phyloP scores from a whole-genome alignment of 1,284 basidiomycete genomes.

The Exobasidium cylindrosporum region DNA sequence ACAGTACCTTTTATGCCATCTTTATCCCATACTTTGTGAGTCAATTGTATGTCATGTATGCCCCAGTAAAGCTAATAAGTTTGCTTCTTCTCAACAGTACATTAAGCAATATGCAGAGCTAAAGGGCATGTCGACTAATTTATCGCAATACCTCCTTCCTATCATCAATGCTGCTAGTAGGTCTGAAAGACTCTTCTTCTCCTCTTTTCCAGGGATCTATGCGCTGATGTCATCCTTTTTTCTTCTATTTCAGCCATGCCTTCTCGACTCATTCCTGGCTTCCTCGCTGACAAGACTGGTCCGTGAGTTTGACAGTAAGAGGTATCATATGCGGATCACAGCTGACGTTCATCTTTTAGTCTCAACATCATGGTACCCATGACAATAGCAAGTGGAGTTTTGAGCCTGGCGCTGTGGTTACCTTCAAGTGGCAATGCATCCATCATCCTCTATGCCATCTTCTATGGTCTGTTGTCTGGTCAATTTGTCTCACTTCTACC shows the following conservation, averaged over 20 bases:
- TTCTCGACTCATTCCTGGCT: constrained; percentile 53
- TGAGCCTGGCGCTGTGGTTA: constrained; percentile 29
- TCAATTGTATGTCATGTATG: no score
- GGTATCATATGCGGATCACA: no score
- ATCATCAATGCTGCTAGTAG: constrained; percentile 45
- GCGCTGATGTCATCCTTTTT: not conserved
- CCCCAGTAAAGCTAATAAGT: no score
- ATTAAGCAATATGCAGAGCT: constrained; percentile 17
- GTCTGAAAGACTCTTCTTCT: constrained; percentile 15
- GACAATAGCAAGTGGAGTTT: constrained; percentile 38
- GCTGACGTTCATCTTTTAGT: no score
- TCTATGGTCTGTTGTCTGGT: constrained; percentile 41
- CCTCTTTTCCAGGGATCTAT: not conserved
- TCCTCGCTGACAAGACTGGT: constrained; percentile 52
- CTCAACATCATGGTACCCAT: constrained; percentile 54
- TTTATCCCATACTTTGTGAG: constrained; percentile 20
- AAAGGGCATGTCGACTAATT: not conserved
- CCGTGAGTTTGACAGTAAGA: no score
- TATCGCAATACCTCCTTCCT: constrained; percentile 32
- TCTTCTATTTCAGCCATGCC: constrained; percentile 22
- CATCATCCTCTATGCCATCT: constrained; percentile 28
- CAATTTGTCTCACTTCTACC: constrained; percentile 35
- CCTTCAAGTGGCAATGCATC: constrained; percentile 8
- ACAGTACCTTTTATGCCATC: constrained; percentile 31
- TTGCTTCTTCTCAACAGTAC: no score